Evolutionary conservation across 192 early-diverging fungal species (phyloP).

Genomic region (Coemansia sp.): DNA sequence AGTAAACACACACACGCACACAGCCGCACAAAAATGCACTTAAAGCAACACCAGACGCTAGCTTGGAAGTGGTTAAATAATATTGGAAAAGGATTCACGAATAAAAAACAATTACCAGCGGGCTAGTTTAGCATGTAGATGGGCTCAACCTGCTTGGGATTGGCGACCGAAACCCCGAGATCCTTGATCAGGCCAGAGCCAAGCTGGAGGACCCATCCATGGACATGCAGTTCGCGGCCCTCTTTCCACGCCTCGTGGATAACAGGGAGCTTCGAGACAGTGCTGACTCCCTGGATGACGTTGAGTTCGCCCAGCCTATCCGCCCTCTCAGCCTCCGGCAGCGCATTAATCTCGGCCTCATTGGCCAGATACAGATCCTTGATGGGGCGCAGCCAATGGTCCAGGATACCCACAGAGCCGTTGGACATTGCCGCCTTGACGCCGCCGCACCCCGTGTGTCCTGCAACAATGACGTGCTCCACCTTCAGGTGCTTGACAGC

Average conservation of each 20-base stretch:
- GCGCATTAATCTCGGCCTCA: slow-evolving; percentile 54
- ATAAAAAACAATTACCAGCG: background rate
- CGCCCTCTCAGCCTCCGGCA: slow-evolving; percentile 56
- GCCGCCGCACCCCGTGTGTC: slow-evolving; percentile 79
- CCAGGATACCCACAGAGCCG: slow-evolving; percentile 74
- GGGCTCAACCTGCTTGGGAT: slow-evolving; percentile 28
- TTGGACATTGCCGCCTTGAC: slow-evolving; percentile 63
- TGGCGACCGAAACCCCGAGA: slow-evolving; percentile 34
- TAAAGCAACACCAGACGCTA: background rate
- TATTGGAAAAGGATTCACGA: background rate
- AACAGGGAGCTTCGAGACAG: slow-evolving; percentile 72
- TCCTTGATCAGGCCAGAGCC: slow-evolving; percentile 60
- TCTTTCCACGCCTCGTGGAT: slow-evolving; percentile 82
- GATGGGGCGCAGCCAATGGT: slow-evolving; percentile 90
- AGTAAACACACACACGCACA: no score
- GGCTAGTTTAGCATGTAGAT: slow-evolving; percentile 26
- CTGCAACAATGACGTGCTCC: slow-evolving; percentile 92
- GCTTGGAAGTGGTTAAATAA: background rate
- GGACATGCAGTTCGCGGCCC: slow-evolving; percentile 70
- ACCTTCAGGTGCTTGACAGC: slow-evolving; percentile 91
- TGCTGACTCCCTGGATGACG: slow-evolving; percentile 69
- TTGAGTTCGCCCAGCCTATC: slow-evolving; percentile 76
- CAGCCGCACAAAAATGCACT: background rate
- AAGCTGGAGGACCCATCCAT: slow-evolving; percentile 76
- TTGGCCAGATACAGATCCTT: slow-evolving; percentile 78